Conservation (phyloP, 2,329 filamentous ascomycete species). For the Colletotrichum sp. region DNA sequence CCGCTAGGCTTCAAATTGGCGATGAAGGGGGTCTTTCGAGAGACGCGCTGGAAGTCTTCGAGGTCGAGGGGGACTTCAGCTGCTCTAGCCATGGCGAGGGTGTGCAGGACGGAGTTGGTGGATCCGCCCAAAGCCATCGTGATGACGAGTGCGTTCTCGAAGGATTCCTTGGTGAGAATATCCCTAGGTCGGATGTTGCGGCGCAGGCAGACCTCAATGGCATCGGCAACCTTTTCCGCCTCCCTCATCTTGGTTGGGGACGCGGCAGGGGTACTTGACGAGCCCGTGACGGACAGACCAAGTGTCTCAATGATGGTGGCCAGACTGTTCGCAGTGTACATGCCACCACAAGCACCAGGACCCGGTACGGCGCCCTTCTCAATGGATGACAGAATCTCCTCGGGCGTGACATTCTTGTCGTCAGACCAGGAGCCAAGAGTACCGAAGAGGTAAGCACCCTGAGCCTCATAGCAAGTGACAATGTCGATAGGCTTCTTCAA, state of each 20-base stretch:
- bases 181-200: constrained; percentile 82
- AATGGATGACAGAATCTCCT: constrained; percentile 61
- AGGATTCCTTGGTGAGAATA: constrained; percentile 78
- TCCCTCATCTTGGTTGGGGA: constrained; percentile 86
- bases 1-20: constrained; percentile 86
- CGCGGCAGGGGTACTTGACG: constrained; percentile 80
- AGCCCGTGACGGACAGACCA: constrained; percentile 82
- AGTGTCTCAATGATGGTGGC: constrained; percentile 89
- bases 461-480: constrained; percentile 85
- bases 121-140: constrained; percentile 90
- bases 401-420: constrained; percentile 77
- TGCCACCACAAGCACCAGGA: constrained; percentile 76
- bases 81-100: constrained; percentile 88
- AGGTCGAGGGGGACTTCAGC: constrained; percentile 79
- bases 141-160: constrained; percentile 88
- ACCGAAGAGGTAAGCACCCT: constrained; percentile 82
- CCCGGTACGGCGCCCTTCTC: constrained; percentile 74
- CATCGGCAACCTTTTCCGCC: constrained; percentile 80
- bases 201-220: constrained; percentile 81
- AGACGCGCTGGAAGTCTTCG: constrained; percentile 83
- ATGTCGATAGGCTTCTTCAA: constrained; percentile 86
- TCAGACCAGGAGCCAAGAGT: constrained; percentile 65
- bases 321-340: constrained; percentile 97
- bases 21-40: constrained; percentile 83
- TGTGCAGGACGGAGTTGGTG: constrained; percentile 88